Conservation (phyloP, 2,329 filamentous ascomycete species). For the Acrodontium crateriforme region DNA sequence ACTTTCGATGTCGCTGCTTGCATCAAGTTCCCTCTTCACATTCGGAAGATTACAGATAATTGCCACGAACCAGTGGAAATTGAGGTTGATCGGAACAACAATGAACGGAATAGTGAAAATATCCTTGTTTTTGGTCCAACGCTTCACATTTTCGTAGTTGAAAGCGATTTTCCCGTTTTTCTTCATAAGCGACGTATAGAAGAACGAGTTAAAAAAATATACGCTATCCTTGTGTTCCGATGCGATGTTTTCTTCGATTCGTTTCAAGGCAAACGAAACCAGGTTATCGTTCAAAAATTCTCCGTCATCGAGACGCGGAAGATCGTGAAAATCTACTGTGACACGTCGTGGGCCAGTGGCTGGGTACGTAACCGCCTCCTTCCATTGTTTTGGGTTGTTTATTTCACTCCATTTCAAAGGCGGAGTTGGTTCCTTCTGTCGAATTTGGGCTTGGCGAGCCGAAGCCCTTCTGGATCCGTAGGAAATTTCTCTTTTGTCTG, state of each 20-base stretch:
- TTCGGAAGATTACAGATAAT: conserved; percentile 81
- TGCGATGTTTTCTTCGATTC: conserved; percentile 17
- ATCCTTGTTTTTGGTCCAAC: conserved; percentile 79
- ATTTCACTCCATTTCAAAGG: conserved; percentile 12
- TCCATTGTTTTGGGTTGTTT: conserved; percentile 15
- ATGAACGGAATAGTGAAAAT: conserved; percentile 79
- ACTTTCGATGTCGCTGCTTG: conserved; percentile 2
- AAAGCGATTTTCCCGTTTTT: conserved; percentile 41
- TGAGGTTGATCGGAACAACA: conserved; percentile 81
- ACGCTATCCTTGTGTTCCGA: conserved; percentile 40
- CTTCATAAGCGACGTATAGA: conserved; percentile 61
- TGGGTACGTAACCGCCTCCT: conserved; percentile 46
- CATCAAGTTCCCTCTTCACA: conserved; percentile 29
- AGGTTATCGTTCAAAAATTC: conserved; percentile 89
- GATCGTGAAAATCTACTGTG: conserved; percentile 56
- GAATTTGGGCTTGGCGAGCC: no score
- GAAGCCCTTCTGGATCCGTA: no score
- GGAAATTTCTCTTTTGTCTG: no score
- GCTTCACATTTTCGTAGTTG: conserved; percentile 72
- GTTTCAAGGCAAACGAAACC: conserved; percentile 71
- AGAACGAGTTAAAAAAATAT: conserved; percentile 87
- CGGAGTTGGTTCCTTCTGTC: no score
- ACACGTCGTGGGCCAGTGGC: conserved; percentile 41
- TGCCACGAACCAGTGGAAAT: conserved; percentile 79
- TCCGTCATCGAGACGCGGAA: conserved; percentile 64